Evolutionary conservation across 139 green algal species (phyloP).

Genomic region (Chlorella sp.): DNA sequence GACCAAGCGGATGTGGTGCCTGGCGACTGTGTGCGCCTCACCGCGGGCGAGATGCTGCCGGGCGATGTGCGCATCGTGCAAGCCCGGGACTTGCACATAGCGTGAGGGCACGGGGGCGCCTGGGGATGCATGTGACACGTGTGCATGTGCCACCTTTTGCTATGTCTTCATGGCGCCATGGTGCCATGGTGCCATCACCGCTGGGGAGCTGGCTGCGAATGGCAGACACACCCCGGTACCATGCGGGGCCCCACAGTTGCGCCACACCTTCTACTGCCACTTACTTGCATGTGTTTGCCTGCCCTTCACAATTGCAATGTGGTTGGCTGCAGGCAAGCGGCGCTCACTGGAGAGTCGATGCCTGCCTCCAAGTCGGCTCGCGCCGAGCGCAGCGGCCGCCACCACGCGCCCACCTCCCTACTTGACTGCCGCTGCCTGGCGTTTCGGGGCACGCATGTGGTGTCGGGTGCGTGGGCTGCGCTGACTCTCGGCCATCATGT

Average conservation of each 20-base stretch:
- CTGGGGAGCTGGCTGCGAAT: too few species aligned
- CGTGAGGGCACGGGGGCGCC: conserved; percentile 18
- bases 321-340: conserved; percentile 13
- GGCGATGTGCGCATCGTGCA: conserved; percentile 29
- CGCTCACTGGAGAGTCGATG: conserved; percentile 37
- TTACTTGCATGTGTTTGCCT: too few species aligned
- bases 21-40: conserved; percentile 29
- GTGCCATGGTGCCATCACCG: too few species aligned
- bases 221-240: too few species aligned
- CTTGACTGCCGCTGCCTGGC: conserved; percentile 26
- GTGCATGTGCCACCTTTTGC: too few species aligned
- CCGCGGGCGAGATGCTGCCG: conserved; percentile 21
- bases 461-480: conserved; percentile 33
- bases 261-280: too few species aligned
- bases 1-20: conserved; percentile 23
- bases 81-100: conserved; percentile 11
- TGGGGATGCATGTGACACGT: too few species aligned
- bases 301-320: too few species aligned
- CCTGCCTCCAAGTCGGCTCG: conserved; percentile 3
- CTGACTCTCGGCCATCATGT: too few species aligned
- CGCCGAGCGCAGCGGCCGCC: not conserved
- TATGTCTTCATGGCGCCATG: too few species aligned
- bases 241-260: too few species aligned
- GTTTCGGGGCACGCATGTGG: conserved; percentile 34
- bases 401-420: not conserved